These are phyloP conservation scores for Triticum turgidum DNA, from an alignment of 176 grass and related monocot genomes.

Conservation along the genomic window DNA sequence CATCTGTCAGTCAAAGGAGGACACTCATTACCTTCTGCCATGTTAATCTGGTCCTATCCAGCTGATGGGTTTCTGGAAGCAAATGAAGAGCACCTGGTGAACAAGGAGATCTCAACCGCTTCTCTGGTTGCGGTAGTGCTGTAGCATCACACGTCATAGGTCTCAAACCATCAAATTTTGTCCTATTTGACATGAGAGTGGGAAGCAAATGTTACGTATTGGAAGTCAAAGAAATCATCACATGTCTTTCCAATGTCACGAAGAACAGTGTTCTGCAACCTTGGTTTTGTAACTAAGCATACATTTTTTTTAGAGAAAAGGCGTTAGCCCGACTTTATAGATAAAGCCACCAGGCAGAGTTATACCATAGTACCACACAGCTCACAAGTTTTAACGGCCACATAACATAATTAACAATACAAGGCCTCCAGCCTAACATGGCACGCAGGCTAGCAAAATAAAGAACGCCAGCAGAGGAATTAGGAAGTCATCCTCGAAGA, in stretches of 20 bases:
- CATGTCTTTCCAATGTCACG: not conserved
- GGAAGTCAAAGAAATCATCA: slow-evolving; percentile 25
- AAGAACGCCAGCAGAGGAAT: too few relatives aligned
- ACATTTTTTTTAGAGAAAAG: not conserved
- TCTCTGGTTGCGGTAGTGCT: not conserved
- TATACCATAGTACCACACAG: too few relatives aligned
- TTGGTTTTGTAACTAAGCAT: not conserved
- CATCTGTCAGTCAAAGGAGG: not conserved
- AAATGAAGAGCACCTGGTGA: not conserved
- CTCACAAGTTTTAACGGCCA: too few relatives aligned
- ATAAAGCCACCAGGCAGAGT: too few relatives aligned
- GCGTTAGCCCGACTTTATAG: too few relatives aligned
- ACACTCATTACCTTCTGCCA: not conserved
- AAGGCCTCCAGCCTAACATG: too few relatives aligned
- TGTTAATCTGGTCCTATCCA: slow-evolving; percentile 7
- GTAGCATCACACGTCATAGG: not conserved
- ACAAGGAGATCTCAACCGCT: slow-evolving; percentile 5
- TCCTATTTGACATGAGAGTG: not conserved
- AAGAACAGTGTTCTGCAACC: not conserved
- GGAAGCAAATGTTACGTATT: not conserved
- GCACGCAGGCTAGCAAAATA: too few relatives aligned
- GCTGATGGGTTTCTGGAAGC: not conserved
- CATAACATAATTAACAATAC: too few relatives aligned
- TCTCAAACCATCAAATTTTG: slow-evolving; percentile 17
- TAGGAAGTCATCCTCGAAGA: too few relatives aligned